Conservation (phyloP, 1,284 basidiomycete species). For the Moesziomyces antarcticus region DNA sequence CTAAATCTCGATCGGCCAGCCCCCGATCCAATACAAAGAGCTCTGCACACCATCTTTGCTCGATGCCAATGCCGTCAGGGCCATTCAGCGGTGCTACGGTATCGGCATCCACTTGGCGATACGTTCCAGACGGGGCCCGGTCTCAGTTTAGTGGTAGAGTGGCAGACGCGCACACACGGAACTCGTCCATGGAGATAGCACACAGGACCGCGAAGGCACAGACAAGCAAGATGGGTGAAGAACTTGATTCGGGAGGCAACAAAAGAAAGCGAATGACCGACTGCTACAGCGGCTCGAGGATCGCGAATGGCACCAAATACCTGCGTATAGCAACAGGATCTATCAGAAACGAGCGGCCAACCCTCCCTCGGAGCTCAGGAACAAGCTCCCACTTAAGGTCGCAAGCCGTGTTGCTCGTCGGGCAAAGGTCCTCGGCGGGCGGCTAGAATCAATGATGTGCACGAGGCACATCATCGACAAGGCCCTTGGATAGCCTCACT, state of each 20-base stretch:
- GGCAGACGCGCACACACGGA: too few species aligned
- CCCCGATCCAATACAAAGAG: background rate
- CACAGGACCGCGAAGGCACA: background rate
- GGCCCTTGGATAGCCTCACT: conserved; percentile 59
- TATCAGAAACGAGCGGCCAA: conserved; percentile 65
- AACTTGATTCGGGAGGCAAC: background rate
- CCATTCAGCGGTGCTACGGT: too few species aligned
- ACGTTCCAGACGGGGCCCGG: too few species aligned
- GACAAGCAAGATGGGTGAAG: background rate
- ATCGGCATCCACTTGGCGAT: too few species aligned
- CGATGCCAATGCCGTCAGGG: too few species aligned
- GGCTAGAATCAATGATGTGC: conserved; percentile 51
- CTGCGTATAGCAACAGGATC: conserved; percentile 27
- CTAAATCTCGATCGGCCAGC: background rate
- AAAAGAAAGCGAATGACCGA: background rate
- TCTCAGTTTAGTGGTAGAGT: too few species aligned
- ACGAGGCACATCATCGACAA: conserved; percentile 34
- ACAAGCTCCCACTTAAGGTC: conserved; percentile 63
- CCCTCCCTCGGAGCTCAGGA: conserved; percentile 63
- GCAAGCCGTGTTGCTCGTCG: conserved; percentile 59
- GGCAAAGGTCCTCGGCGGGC: conserved; percentile 65
- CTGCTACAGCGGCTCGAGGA: conserved; percentile 13
- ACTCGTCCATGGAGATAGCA: background rate
- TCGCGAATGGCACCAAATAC: conserved; percentile 12
- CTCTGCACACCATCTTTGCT: too few species aligned